Evolutionary conservation across 176 grass and related monocot species (phyloP).

Genomic region (Neostapfia colusana): DNA sequence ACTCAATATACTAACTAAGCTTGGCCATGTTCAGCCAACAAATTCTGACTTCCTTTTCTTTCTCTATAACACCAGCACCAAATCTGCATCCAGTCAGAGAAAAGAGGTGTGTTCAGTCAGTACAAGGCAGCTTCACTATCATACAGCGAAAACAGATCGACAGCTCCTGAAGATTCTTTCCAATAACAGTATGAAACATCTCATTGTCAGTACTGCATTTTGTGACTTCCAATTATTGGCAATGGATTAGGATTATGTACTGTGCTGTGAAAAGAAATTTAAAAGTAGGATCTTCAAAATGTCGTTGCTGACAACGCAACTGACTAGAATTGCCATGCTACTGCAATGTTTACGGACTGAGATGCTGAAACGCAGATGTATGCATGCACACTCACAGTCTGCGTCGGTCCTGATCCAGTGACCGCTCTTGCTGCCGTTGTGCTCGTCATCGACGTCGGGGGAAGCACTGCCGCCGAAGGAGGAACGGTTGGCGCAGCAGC

Average conservation of each 20-base stretch:
- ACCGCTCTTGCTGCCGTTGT: conserved; percentile 55
- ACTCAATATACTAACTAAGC: conserved; percentile 40
- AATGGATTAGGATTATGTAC: not conserved
- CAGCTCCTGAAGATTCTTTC: conserved; percentile 23
- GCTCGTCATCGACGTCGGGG: conserved; percentile 4
- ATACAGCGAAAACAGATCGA: conserved; percentile 9
- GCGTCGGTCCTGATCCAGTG: conserved; percentile 98
- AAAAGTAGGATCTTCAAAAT: too few relatives aligned
- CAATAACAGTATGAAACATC: conserved; percentile 32
- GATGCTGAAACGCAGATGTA: not conserved
- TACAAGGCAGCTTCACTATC: conserved; percentile 20
- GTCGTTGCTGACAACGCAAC: too few relatives aligned
- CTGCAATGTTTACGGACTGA: not conserved
- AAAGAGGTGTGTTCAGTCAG: not conserved
- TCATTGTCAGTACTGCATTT: conserved; percentile 24
- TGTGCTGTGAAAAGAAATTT: not conserved
- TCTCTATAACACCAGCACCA: conserved; percentile 92
- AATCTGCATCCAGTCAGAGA: conserved; percentile 56
- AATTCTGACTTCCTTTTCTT: conserved; percentile 26
- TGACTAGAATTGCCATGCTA: too few relatives aligned
- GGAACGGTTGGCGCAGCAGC: conserved; percentile 61
- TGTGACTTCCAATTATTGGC: conserved; percentile 6
- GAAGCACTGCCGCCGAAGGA: conserved; percentile 34
- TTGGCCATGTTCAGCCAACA: conserved; percentile 26
- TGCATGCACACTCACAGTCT: conserved; percentile 68